These are phyloP conservation scores for Aspergillus sclerotioniger DNA, from an alignment of 495 filamentous ascomycete species.

Conservation along the genomic window DNA sequence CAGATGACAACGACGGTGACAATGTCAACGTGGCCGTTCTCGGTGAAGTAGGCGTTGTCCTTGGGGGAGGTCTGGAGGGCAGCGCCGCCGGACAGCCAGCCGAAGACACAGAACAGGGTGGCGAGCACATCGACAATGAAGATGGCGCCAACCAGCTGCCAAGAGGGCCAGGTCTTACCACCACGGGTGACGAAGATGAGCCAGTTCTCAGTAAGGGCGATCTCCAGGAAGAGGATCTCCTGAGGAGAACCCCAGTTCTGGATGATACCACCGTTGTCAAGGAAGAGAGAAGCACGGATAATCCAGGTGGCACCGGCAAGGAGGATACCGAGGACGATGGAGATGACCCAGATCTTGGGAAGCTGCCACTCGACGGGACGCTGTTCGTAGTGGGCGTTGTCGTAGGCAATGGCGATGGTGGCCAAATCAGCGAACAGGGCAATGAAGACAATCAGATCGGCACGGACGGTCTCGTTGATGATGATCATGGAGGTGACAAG, in stretches of 20 bases:
- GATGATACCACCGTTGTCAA: conserved; percentile 68
- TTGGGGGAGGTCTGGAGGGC: conserved; percentile 44
- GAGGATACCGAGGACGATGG: conserved; percentile 61
- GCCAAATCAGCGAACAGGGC: conserved; percentile 75
- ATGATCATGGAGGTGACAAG: conserved; percentile 77
- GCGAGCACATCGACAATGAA: conserved; percentile 67
- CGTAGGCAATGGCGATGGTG: conserved; percentile 74
- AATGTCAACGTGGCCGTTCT: conserved; percentile 64
- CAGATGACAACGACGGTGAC: conserved; percentile 79
- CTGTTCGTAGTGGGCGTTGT: conserved; percentile 70
- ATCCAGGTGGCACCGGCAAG: conserved; percentile 70
- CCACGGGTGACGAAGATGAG: conserved; percentile 78
- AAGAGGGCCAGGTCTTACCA: conserved; percentile 67
- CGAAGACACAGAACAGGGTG: conserved; percentile 72
- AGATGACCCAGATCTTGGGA: conserved; percentile 77
- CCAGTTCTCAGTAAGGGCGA: conserved; percentile 76
- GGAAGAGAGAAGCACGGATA: conserved; percentile 63
- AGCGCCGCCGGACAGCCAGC: conserved; percentile 59
- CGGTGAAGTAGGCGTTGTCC: conserved; percentile 46
- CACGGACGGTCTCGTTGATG: conserved; percentile 67
- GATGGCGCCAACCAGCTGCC: conserved; percentile 71
- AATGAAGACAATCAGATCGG: conserved; percentile 72
- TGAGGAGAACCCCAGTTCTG: conserved; percentile 71
- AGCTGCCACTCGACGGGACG: conserved; percentile 76
- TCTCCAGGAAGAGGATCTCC: conserved; percentile 71